A percentile compares a stretch with the other conserved stretches of the same genome.
Evolutionary conservation across 176 grass and related monocot genomes (phyloP).

Genomic region (Elaeis guineensis): DNA sequence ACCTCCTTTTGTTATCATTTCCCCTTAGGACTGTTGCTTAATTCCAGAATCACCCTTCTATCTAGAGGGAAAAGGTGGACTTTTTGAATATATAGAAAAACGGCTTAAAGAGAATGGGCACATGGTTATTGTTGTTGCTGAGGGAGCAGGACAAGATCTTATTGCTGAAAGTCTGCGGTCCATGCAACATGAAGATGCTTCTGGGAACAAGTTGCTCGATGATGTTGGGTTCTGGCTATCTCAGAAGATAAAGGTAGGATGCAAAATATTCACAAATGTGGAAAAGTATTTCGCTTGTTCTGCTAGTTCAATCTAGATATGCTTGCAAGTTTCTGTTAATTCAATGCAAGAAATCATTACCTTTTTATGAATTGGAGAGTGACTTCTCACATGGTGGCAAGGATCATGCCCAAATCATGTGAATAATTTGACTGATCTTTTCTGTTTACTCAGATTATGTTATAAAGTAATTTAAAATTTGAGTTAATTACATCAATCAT

Average conservation of each 20-base stretch:
- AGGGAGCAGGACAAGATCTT: slow-evolving; percentile 90
- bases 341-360: too few species aligned
- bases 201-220: slow-evolving; percentile 81
- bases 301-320: too few species aligned
- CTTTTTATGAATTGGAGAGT: too few species aligned
- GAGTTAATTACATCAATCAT: too few species aligned
- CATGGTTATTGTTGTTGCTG: slow-evolving; percentile 94
- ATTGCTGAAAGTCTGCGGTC: slow-evolving; percentile 59
- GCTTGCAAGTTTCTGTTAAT: too few species aligned
- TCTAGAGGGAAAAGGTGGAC: slow-evolving; percentile 87
- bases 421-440: too few species aligned
- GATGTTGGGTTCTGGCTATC: slow-evolving; percentile 94
- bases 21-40: slow-evolving; percentile 69
- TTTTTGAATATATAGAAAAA: slow-evolving; percentile 73
- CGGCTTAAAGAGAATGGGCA: slow-evolving; percentile 86
- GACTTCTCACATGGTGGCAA: too few species aligned
- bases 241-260: slow-evolving; percentile 72
- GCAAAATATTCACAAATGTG: neutral
- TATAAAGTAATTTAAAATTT: too few species aligned
- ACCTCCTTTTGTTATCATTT: neutral
- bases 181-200: slow-evolving; percentile 58
- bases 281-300: too few species aligned
- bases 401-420: too few species aligned
- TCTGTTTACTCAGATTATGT: too few species aligned
- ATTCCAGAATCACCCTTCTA: slow-evolving; percentile 97